Evolutionary conservation across 2,329 filamentous ascomycete species (phyloP).

Genomic region (Geosmithia morbida): DNA sequence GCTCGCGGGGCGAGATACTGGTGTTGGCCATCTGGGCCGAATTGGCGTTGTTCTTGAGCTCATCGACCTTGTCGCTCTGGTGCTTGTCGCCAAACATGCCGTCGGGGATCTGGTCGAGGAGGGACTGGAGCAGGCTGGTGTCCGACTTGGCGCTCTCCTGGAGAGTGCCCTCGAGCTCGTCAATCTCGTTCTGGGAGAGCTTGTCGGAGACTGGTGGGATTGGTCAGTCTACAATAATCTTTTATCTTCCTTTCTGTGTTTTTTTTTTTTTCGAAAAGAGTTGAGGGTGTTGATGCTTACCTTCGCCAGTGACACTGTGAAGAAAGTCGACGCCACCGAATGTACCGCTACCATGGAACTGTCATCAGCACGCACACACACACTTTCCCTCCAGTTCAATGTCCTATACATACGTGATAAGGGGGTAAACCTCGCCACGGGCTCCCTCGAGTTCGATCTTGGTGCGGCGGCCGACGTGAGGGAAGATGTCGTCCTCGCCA

Average conservation of each 20-base stretch:
- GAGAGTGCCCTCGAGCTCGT: constrained; percentile 76
- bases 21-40: constrained; percentile 63
- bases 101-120: constrained; percentile 69
- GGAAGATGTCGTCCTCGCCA: constrained; percentile 69
- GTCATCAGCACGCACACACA: background rate
- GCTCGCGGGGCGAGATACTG: constrained; percentile 60
- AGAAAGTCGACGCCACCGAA: constrained; percentile 93
- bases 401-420: constrained; percentile 42
- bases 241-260: too few species aligned
- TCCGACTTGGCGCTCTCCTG: constrained; percentile 47
- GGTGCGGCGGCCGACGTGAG: constrained; percentile 71
- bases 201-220: constrained; percentile 60
- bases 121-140: constrained; percentile 60
- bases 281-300: constrained; percentile 14
- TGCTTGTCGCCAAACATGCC: constrained; percentile 66
- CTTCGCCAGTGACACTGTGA: constrained; percentile 65
- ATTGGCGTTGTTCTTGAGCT: constrained; percentile 64
- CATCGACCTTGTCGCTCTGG: constrained; percentile 60
- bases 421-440: constrained; percentile 54
- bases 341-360: constrained; percentile 38
- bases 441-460: constrained; percentile 54
- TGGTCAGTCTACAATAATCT: too few species aligned
- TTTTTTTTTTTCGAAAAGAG: background rate
- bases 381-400: background rate
- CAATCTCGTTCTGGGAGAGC: constrained; percentile 77